Evolutionary conservation across 1,284 basidiomycete genomes (phyloP).

Genomic region (Malassezia psittaci): DNA sequence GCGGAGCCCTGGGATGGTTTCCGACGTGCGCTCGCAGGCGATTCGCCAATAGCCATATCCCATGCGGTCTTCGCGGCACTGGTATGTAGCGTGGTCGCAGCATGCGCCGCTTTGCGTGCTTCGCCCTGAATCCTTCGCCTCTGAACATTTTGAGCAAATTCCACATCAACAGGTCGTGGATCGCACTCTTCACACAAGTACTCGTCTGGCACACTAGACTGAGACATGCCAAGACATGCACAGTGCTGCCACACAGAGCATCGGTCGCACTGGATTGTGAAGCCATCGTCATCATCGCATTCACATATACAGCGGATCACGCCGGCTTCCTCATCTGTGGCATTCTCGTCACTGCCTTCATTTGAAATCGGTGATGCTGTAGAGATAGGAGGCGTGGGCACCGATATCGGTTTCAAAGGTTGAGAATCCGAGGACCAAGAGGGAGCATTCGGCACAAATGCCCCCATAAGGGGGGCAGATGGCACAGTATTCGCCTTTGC

Average conservation of each 20-base stretch:
- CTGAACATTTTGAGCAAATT: slow-evolving; percentile 37
- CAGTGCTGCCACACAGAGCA: slow-evolving; percentile 85
- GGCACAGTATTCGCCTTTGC: no score
- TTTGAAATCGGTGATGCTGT: background rate
- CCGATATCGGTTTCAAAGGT: background rate
- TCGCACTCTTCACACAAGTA: slow-evolving; percentile 50
- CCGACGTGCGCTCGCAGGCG: background rate
- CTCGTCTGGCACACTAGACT: slow-evolving; percentile 59
- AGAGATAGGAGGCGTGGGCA: background rate
- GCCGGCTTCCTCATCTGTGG: slow-evolving; percentile 36
- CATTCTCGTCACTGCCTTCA: slow-evolving; percentile 16
- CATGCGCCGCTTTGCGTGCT: slow-evolving; percentile 22
- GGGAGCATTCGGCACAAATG: background rate
- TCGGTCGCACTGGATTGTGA: slow-evolving; percentile 79
- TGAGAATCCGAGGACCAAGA: background rate
- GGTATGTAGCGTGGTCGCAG: background rate
- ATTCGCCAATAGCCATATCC: background rate
- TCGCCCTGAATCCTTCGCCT: slow-evolving; percentile 38
- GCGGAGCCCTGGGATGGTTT: background rate
- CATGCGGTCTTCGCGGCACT: slow-evolving; percentile 10
- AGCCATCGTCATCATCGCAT: slow-evolving; percentile 68
- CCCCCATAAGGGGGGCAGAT: background rate
- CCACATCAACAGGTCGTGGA: slow-evolving; percentile 38
- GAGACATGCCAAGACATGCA: slow-evolving; percentile 61
- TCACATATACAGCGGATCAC: slow-evolving; percentile 59